A percentile compares a stretch with the other conserved stretches of the same genome.
phyloP scores from a whole-genome alignment of 2,329 filamentous ascomycete genomes.

The Cercospora brassicicola region DNA sequence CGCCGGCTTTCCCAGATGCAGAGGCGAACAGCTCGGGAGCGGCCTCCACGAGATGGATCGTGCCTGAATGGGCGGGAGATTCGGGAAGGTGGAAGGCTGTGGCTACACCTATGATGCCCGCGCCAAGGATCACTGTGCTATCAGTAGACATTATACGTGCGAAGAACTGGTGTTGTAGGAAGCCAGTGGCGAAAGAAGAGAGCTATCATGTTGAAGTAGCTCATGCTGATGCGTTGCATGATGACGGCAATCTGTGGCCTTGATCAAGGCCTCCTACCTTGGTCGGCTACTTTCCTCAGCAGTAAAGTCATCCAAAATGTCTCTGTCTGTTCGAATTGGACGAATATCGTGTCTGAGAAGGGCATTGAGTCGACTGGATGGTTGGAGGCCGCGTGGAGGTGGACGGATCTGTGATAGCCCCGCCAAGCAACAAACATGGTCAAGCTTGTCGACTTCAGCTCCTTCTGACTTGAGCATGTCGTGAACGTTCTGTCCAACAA shows the following conservation, averaged over 20 bases:
- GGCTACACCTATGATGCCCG: conserved; percentile 68
- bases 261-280: background rate
- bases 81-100: conserved; percentile 70
- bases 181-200: background rate
- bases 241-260: background rate
- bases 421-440: conserved; percentile 1
- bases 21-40: conserved; percentile 65
- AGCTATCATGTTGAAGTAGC: background rate
- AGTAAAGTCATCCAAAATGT: background rate
- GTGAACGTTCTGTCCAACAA: background rate
- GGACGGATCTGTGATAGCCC: background rate
- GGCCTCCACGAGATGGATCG: conserved; percentile 60
- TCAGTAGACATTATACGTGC: background rate
- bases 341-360: background rate
- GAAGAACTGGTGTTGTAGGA: background rate
- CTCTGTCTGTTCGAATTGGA: background rate
- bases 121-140: conserved; percentile 64
- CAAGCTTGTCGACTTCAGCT: background rate
- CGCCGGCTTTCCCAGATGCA: conserved; percentile 71
- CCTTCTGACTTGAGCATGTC: background rate
- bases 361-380: background rate
- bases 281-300: background rate
- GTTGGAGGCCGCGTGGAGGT: background rate
- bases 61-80: conserved; percentile 28
- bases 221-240: background rate